Evolutionary conservation across 2,329 filamentous ascomycete genomes (phyloP).

Genomic region (Sporothrix curviconia): DNA sequence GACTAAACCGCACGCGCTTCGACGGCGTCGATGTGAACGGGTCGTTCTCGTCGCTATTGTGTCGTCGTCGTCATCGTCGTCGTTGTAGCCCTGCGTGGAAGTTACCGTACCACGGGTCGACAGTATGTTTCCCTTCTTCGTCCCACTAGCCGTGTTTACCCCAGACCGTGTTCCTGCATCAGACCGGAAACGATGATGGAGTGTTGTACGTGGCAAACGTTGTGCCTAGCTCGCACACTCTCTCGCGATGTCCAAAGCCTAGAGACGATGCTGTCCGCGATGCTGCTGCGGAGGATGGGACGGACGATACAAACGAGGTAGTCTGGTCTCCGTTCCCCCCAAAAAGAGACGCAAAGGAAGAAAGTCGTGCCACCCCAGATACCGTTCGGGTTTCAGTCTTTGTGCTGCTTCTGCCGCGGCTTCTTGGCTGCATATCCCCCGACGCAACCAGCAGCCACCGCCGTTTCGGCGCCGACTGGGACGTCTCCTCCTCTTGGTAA

Average conservation of each 20-base stretch:
- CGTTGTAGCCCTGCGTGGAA: background rate
- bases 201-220: too few species aligned
- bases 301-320: background rate
- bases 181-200: slow-evolving; percentile 9
- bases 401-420: background rate
- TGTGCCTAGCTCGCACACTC: too few species aligned
- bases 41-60: background rate
- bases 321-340: background rate
- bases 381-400: too few species aligned
- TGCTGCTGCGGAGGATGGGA: background rate
- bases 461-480: background rate
- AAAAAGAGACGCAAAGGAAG: slow-evolving; percentile 5
- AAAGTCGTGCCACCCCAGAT: background rate
- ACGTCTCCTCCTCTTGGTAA: background rate
- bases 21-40: slow-evolving; percentile 8
- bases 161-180: background rate
- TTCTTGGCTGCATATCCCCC: slow-evolving; percentile 8
- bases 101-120: background rate
- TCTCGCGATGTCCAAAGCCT: background rate
- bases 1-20: slow-evolving; percentile 10
- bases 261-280: background rate
- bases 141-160: background rate
- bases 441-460: slow-evolving; percentile 11
- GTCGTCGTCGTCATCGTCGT: background rate
- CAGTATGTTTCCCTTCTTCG: background rate